Conservation (phyloP, 2,329 filamentous ascomycete genomes). For the Fusarium hostae region DNA sequence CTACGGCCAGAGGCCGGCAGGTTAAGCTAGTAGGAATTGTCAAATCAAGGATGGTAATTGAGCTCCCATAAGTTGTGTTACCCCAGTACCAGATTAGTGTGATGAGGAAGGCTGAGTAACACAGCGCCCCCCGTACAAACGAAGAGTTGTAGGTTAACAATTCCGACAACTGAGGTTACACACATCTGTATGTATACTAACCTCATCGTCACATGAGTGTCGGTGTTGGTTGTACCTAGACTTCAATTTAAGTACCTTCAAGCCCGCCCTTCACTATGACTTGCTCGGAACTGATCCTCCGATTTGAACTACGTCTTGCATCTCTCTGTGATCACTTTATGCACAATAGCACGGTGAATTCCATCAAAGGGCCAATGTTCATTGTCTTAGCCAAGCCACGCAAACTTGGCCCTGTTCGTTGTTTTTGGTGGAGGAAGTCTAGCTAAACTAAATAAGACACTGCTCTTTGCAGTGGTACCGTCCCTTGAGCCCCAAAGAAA, state of each 20-base stretch:
- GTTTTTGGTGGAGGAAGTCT: constrained; percentile 51
- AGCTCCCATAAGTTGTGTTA: constrained; percentile 1
- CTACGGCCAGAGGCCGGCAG: constrained; percentile 2
- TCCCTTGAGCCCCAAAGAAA: constrained; percentile 48
- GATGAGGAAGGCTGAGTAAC: not conserved
- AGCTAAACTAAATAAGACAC: constrained; percentile 50
- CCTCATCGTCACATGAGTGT: not conserved
- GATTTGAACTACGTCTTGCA: not conserved
- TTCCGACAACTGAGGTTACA: not conserved
- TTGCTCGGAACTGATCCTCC: not conserved
- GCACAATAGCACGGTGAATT: not conserved
- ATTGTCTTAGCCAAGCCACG: constrained; percentile 45
- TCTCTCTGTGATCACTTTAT: not conserved
- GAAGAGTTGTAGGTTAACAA: not conserved
- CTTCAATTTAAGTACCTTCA: not conserved
- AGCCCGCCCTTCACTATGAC: not conserved
- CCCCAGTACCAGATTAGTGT: not conserved
- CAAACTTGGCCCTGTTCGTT: constrained; percentile 44
- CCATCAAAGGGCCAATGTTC: constrained; percentile 16
- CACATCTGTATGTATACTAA: not conserved
- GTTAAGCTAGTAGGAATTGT: not conserved
- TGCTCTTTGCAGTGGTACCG: constrained; percentile 48
- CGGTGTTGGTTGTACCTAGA: not conserved
- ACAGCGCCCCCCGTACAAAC: not conserved
- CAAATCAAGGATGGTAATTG: constrained; percentile 5